phyloP scores from a whole-genome alignment of 768 basidiomycete species.

The Leccinum incarnatum region DNA sequence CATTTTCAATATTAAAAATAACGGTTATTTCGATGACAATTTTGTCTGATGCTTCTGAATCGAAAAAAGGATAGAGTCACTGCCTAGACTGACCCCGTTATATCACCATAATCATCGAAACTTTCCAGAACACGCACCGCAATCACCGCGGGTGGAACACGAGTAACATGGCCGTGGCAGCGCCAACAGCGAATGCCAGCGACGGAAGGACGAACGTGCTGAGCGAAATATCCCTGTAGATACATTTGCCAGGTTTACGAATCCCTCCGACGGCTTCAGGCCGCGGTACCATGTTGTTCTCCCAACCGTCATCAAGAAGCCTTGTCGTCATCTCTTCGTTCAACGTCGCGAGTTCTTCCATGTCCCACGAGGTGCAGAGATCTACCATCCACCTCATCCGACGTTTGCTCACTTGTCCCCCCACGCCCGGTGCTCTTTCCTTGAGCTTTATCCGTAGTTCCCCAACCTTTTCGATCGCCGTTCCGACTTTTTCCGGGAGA shows the following conservation, averaged over 20 bases:
- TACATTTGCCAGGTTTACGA: slow-evolving; percentile 9
- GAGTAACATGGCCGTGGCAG: slow-evolving; percentile 34
- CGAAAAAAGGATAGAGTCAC: neutral
- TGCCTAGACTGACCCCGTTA: slow-evolving; percentile 4
- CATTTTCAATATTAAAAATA: neutral
- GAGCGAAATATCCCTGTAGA: slow-evolving; percentile 5
- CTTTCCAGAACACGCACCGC: slow-evolving; percentile 3
- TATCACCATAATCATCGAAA: neutral
- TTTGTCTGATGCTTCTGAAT: neutral
- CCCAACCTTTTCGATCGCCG: slow-evolving; percentile 80
- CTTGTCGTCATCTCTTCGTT: slow-evolving; percentile 61
- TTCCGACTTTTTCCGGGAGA: slow-evolving; percentile 71
- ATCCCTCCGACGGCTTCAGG: slow-evolving; percentile 41
- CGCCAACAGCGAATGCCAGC: slow-evolving; percentile 45
- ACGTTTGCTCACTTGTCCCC: slow-evolving; percentile 68
- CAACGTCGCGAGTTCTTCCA: slow-evolving; percentile 75
- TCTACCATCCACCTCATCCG: slow-evolving; percentile 93
- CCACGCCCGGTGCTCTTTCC: slow-evolving; percentile 78
- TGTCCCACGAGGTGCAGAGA: slow-evolving; percentile 80
- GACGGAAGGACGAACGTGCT: slow-evolving; percentile 27
- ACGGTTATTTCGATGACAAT: neutral
- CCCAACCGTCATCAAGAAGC: slow-evolving; percentile 87
- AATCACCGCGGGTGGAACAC: slow-evolving; percentile 32
- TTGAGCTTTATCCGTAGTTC: slow-evolving; percentile 68
- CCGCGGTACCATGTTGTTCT: slow-evolving; percentile 50